A percentile compares a stretch with the other conserved stretches of the same genome.
phyloP scores from a whole-genome alignment of 129 eudicot species.

The Tanacetum coccineum region DNA sequence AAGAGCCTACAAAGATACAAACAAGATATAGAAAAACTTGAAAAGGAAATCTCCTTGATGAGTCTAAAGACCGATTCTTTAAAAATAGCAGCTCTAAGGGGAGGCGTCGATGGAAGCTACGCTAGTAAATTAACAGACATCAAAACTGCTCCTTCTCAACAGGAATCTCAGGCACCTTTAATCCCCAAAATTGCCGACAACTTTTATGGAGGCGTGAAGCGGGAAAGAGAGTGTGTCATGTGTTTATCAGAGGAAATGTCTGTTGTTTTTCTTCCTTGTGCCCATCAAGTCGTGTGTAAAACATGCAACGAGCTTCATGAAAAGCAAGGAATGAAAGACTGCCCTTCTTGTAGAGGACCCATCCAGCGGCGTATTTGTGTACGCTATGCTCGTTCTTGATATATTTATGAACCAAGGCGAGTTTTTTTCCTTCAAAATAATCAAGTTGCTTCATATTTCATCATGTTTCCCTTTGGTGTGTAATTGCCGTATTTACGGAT shows the following conservation, averaged over 20 bases:
- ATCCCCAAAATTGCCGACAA: constrained; percentile 29
- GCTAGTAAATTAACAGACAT: constrained; percentile 45
- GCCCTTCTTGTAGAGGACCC: constrained; percentile 91
- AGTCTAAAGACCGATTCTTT: constrained; percentile 73
- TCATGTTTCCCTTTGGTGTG: constrained; percentile 15
- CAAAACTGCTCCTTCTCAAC: constrained; percentile 29
- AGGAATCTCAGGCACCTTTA: constrained; percentile 29
- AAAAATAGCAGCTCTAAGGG: constrained; percentile 85
- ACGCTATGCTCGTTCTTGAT: constrained; percentile 66
- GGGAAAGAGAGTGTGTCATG: constrained; percentile 97
- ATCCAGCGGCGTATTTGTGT: constrained; percentile 77
- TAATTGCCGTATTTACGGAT: constrained; percentile 15
- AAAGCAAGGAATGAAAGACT: constrained; percentile 96
- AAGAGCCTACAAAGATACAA: constrained; percentile 64
- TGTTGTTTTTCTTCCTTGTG: constrained; percentile 93
- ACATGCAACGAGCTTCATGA: constrained; percentile 88
- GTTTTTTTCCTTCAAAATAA: constrained; percentile 13
- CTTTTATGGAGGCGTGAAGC: constrained; percentile 61
- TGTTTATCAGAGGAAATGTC: constrained; percentile 96
- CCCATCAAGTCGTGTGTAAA: constrained; percentile 92
- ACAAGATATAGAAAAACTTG: constrained; percentile 69
- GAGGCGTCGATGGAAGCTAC: constrained; percentile 77
- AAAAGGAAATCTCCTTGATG: constrained; percentile 72
- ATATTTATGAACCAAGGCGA: background rate
- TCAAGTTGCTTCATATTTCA: background rate